Evolutionary conservation across 2,329 filamentous ascomycete genomes (phyloP).

Genomic region (Pseudocercospora fuligena): DNA sequence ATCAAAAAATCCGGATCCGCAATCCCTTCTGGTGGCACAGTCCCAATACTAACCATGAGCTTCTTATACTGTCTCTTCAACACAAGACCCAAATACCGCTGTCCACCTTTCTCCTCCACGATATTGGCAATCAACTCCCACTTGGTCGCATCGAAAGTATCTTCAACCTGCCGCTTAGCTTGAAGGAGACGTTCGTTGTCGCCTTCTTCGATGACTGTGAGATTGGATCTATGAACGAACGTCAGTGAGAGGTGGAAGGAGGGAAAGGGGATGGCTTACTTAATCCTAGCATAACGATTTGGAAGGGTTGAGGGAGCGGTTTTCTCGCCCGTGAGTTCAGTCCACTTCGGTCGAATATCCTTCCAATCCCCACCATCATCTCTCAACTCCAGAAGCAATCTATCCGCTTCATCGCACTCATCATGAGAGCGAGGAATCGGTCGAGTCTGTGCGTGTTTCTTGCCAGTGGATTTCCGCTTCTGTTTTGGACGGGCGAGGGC

Average conservation of each 20-base stretch:
- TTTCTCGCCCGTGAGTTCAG: slow-evolving; percentile 40
- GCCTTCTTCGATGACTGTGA: slow-evolving; percentile 43
- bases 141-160: slow-evolving; percentile 46
- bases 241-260: background rate
- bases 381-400: slow-evolving; percentile 36
- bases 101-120: slow-evolving; percentile 40
- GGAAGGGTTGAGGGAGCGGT: slow-evolving; percentile 44
- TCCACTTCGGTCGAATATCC: slow-evolving; percentile 34
- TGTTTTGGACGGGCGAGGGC: slow-evolving; percentile 11
- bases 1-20: slow-evolving; percentile 33
- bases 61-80: slow-evolving; percentile 50
- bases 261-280: background rate
- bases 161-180: slow-evolving; percentile 47
- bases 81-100: slow-evolving; percentile 40
- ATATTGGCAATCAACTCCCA: slow-evolving; percentile 45
- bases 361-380: slow-evolving; percentile 36
- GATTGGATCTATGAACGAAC: slow-evolving; percentile 41
- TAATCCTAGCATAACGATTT: slow-evolving; percentile 42
- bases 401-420: slow-evolving; percentile 38
- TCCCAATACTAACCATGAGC: slow-evolving; percentile 38
- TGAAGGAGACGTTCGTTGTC: slow-evolving; percentile 39
- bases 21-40: slow-evolving; percentile 31
- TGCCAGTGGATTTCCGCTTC: slow-evolving; percentile 18
- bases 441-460: slow-evolving; percentile 14
- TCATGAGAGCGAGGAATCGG: slow-evolving; percentile 32